Evolutionary conservation across 1,284 basidiomycete genomes (phyloP), one percentile per base, ranked within the genome.

Genomic region (Ceratorhiza oryzae-sativae): DNA sequence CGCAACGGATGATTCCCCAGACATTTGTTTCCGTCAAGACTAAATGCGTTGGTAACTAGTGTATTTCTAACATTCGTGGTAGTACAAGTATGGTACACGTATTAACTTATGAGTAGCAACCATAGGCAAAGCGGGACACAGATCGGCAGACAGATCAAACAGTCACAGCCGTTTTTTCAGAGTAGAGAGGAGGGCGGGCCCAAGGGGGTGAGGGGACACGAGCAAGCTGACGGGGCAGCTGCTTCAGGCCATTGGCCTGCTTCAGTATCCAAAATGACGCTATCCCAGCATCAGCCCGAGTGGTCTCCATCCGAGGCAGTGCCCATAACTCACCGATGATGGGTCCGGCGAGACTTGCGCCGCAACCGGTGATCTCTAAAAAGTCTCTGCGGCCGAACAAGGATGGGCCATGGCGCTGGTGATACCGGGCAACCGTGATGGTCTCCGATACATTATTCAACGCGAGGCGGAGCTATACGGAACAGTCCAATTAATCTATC

Each of bases 231-330:
- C 53, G 39, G 25, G 67, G 67, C 20, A 70, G 39, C 36, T 70
- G 55, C 55, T 70, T 70, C 42, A 70, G 41, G 10, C 67, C 67
- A 34, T 70, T 48, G 18, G 55, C 67, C 32, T 70, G 67, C 55
- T 70, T 70, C 41, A 70, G 45, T 58, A 70, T 70, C 67, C 67
- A 70, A 55, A 70, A 70, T 12, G 67, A 70, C 41, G 67, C 67
- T 70, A 23, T n/a, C 4, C 53, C 56, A 48, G 32, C 30, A 42
- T 59, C 41, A 68, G 42, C 41, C 32, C 53, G 39, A 23, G 13
- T 18, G 15, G 41, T 25, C 49, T n/a, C 27, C 51, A 8, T 32
- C 30, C 4, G 27, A 39, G 23, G 8, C 41, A 34, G 13, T 20
- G 18, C 55, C 53, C 9, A n/a, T n/a, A 49, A 70, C 67, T 58